Evolutionary conservation across 1,139 yeast species (phyloP), one percentile per base, ranked within the genome.

Genomic region (Pichia sp.): DNA sequence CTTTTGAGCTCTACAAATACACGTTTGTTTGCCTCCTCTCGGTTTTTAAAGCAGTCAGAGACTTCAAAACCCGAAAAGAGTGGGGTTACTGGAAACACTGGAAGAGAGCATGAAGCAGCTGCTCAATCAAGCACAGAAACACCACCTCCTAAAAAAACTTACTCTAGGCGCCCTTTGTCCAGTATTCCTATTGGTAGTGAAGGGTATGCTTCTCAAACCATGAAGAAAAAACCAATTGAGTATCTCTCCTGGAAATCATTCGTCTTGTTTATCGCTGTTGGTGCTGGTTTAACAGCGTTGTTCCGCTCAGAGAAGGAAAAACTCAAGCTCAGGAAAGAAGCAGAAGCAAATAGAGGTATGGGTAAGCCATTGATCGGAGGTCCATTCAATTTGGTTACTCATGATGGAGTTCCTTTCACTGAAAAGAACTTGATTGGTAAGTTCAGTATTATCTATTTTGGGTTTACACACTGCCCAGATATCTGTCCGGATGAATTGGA

Each of bases 401-500:
- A 75, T 31, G 65, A 88, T 38, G 88, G 89, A 31, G 65, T 80
- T 20, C 64, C 62, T 17, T 91, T 89, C 60, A 84, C 96, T 1
- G 77, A 86, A 24, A 69, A 84, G 45, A 75, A 89, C 54, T 68
- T 91, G 57, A 66, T 74, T 49, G 93, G 91, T 35, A 79, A 76
- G 60, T 91, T 85, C 61, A 75, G 88, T 11, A 68, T 91, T 41
- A 61, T 91, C 15, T 91, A 91, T 63, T 91, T 91, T 64, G 98
- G 98, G 0, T 91, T 91, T 67, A 84, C 95, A 5, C 89, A 88
- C 64, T 91, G 98, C 64, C 98, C 98, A 7, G 98, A 91, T 62
- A 88, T 91, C 40, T 91, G 98, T 62, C 98, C 98, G 9, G 97
- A 91, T 59, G 98, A 91, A 62, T 72, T 91, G 49, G 98, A 91